These are phyloP conservation scores for Termitomyces sp. DNA, from an alignment of 768 basidiomycete species.

Conservation along the genomic window DNA sequence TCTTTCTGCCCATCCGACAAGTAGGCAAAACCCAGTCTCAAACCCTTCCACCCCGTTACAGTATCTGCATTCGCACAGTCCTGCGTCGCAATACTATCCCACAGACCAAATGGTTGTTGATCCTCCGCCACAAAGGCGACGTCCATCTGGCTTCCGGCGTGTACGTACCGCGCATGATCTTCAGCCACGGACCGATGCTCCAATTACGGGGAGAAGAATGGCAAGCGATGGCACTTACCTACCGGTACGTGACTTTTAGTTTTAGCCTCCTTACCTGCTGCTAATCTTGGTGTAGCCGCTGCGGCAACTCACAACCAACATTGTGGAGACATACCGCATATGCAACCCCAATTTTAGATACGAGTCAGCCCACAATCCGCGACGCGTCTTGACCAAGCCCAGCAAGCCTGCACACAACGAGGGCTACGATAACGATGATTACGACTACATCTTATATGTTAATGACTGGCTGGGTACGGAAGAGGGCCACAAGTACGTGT, in stretches of 20 bases:
- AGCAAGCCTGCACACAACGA: conserved; percentile 95
- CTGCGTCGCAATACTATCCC: conserved; percentile 52
- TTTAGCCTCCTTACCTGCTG: conserved; percentile 7
- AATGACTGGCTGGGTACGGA: conserved; percentile 97
- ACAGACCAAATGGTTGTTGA: conserved; percentile 80
- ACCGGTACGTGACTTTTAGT: conserved; percentile 57
- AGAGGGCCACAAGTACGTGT: conserved; percentile 85
- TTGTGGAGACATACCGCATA: conserved; percentile 88
- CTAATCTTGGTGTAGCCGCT: conserved; percentile 39
- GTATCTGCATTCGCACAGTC: conserved; percentile 51
- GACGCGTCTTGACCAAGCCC: conserved; percentile 96
- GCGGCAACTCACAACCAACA: conserved; percentile 74
- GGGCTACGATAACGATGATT: conserved; percentile 98
- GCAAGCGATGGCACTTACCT: conserved; percentile 73
- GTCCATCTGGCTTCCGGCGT: conserved; percentile 74
- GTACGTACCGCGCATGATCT: conserved; percentile 77
- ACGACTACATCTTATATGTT: conserved; percentile 98
- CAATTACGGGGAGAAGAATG: conserved; percentile 68
- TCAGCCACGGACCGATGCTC: conserved; percentile 64
- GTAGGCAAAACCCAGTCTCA: conserved; percentile 57
- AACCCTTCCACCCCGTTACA: conserved; percentile 73
- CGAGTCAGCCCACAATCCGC: conserved; percentile 91
- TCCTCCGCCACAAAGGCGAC: conserved; percentile 52
- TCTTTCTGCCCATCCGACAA: conserved; percentile 43
- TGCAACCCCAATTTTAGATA: conserved; percentile 96